Evolutionary conservation across 2,329 filamentous ascomycete genomes (phyloP).

Genomic region (Trichoderma sp.): DNA sequence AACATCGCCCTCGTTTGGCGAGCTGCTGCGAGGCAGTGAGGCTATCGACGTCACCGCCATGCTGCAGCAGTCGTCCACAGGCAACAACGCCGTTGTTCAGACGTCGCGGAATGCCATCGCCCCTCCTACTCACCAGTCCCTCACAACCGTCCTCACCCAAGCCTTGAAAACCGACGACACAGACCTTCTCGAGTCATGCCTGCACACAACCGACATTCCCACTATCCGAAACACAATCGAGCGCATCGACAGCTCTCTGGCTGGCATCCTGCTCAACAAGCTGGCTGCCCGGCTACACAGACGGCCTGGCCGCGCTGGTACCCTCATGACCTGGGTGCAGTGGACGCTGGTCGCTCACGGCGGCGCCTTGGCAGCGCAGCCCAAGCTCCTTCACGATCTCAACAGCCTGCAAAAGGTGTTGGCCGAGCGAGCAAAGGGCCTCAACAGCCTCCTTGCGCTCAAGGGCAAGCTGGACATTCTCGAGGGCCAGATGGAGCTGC

Average conservation of each 20-base stretch:
- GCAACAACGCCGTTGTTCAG: conserved; percentile 36
- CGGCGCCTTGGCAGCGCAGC: conserved; percentile 81
- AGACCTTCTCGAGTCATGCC: conserved; percentile 85
- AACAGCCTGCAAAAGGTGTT: conserved; percentile 80
- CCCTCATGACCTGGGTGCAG: conserved; percentile 91
- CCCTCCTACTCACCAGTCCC: conserved; percentile 70
- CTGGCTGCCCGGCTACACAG: conserved; percentile 84
- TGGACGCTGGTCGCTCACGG: conserved; percentile 92
- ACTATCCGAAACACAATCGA: conserved; percentile 88
- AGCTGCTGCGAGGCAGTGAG: conserved; percentile 71
- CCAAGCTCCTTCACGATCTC: conserved; percentile 77
- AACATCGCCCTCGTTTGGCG: conserved; percentile 73
- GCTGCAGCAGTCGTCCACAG: conserved; percentile 39
- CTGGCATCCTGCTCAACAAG: conserved; percentile 73
- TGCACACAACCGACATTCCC: conserved; percentile 72
- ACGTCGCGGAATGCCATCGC: conserved; percentile 49
- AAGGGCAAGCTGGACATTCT: conserved; percentile 97
- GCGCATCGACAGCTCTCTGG: conserved; percentile 80
- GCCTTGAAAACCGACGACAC: conserved; percentile 89
- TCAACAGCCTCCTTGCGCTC: conserved; percentile 78
- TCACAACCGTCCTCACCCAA: conserved; percentile 90
- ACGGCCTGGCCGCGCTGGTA: conserved; percentile 83
- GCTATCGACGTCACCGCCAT: conserved; percentile 72
- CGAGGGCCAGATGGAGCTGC: conserved; percentile 80
- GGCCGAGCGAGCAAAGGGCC: conserved; percentile 76